Conservation (phyloP, 2,329 filamentous ascomycete genomes). For the Penicillium sp. region DNA sequence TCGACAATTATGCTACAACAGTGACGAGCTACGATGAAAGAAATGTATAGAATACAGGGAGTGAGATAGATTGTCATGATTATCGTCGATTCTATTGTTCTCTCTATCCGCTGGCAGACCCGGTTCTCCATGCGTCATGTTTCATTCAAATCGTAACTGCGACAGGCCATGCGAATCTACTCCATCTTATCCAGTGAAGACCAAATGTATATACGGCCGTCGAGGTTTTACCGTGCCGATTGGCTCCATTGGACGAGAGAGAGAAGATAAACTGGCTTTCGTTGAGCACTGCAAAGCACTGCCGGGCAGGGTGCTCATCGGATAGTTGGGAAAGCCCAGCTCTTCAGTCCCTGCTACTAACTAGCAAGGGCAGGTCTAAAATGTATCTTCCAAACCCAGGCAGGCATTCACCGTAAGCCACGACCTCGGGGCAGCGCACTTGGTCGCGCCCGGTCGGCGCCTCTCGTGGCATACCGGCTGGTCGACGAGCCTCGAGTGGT, state of each 20-base stretch:
- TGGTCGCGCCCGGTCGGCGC: constrained; percentile 35
- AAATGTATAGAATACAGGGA: not conserved
- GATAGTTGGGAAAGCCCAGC: not conserved
- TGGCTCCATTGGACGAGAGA: not conserved
- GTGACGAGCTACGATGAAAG: not conserved
- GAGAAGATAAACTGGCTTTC: no score
- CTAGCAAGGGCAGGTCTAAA: not conserved
- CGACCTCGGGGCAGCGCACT: constrained; percentile 45
- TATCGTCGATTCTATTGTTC: not conserved
- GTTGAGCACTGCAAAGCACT: not conserved
- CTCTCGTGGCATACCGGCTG: constrained; percentile 42
- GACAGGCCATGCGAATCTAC: not conserved
- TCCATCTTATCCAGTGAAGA: not conserved
- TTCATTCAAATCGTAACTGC: constrained; percentile 6
- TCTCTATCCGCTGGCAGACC: not conserved
- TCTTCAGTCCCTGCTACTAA: not conserved
- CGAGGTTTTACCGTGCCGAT: no score
- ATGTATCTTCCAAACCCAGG: not conserved
- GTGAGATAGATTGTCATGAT: not conserved
- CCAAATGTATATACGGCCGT: not conserved
- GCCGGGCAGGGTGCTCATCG: not conserved
- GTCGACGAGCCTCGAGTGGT: constrained; percentile 25
- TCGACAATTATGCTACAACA: not conserved
- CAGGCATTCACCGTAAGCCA: constrained; percentile 36
- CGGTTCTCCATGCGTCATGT: not conserved